Evolutionary conservation across 306 rosid species (phyloP).

Genomic region (Quercus gilva): DNA sequence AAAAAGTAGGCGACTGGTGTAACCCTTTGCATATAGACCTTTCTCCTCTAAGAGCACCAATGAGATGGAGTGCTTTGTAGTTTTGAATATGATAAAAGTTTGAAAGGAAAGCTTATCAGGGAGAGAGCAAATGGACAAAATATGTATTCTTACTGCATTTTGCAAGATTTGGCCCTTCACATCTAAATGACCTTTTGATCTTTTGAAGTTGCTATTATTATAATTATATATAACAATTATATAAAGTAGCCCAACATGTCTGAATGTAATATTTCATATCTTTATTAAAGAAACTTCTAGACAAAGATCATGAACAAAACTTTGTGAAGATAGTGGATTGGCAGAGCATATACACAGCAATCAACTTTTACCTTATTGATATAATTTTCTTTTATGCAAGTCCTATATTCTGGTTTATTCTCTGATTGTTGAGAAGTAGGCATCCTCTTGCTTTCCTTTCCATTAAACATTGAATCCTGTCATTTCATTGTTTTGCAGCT

Average conservation of each 20-base stretch:
- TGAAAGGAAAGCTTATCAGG: too few species aligned
- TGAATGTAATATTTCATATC: not conserved
- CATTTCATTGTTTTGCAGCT: constrained; percentile 58
- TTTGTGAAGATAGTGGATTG: not conserved
- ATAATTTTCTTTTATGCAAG: not conserved
- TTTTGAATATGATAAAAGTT: too few species aligned
- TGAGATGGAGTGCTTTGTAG: too few species aligned
- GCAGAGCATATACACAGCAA: not conserved
- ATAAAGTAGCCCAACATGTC: not conserved
- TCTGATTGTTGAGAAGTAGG: not conserved
- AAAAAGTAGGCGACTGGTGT: too few species aligned
- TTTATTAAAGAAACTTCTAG: not conserved
- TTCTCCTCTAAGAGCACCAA: too few species aligned
- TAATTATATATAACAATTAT: not conserved
- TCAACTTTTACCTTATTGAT: not conserved
- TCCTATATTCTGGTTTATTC: not conserved
- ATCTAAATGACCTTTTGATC: not conserved
- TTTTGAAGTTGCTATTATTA: not conserved
- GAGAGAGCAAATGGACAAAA: too few species aligned
- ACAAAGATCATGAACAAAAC: not conserved
- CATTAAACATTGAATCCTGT: constrained; percentile 9
- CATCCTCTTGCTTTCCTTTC: not conserved
- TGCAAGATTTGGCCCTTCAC: not conserved
- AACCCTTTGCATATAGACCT: too few species aligned
- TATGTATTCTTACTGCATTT: not conserved